phyloP scores from a whole-genome alignment of 805 yeast species.

The Geotrichum ghanense region DNA sequence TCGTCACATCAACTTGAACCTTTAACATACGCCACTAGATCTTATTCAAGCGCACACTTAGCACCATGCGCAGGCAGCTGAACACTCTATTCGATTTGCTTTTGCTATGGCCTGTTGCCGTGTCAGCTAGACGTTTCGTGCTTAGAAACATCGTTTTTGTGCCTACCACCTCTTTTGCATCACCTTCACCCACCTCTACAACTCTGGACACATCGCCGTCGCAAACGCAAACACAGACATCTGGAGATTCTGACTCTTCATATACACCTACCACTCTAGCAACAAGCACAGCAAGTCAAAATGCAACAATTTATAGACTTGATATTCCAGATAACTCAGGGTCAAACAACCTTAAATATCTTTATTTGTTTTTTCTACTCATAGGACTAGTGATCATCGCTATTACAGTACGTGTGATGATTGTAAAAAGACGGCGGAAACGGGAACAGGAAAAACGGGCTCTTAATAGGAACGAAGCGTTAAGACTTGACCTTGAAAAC shows the following conservation, averaged over 20 bases:
- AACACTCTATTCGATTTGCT: too few species aligned
- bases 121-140: too few species aligned
- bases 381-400: conserved; percentile 12
- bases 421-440: conserved; percentile 14
- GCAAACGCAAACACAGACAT: not conserved
- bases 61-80: too few species aligned
- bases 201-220: not conserved
- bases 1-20: too few species aligned
- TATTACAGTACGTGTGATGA: conserved; percentile 9
- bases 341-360: conserved; percentile 10
- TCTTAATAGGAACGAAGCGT: conserved; percentile 13
- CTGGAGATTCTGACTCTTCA: too few species aligned
- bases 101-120: too few species aligned
- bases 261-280: conserved; percentile 2
- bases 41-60: too few species aligned
- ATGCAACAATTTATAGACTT: conserved; percentile 8
- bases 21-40: too few species aligned
- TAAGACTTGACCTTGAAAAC: conserved; percentile 12
- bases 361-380: conserved; percentile 15
- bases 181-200: conserved; percentile 2
- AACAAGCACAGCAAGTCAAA: not conserved
- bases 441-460: conserved; percentile 7
- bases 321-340: conserved; percentile 10
- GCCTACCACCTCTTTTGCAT: conserved; percentile 5
- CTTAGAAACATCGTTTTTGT: conserved; percentile 8